Evolutionary conservation across 2,329 filamentous ascomycete genomes (phyloP), one percentile per base, ranked within the genome.

Genomic region (Aspergillus sp.): DNA sequence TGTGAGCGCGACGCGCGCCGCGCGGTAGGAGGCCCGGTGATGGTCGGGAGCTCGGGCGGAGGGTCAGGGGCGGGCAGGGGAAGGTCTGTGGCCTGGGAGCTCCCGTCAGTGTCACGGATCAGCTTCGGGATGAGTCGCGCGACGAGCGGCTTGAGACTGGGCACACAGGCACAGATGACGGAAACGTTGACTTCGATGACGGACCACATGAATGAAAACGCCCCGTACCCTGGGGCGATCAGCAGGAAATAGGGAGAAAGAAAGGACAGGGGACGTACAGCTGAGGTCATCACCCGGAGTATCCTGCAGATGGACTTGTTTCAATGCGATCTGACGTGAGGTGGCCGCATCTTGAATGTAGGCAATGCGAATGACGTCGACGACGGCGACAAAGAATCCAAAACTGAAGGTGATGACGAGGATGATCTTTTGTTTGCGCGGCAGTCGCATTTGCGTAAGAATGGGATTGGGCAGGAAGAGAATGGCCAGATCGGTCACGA

Each of bases 121-220:
- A 87, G 76, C 52, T 79, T 80, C 5, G 86, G 86, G 36, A 86
- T 66, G 58, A 87, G 81, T 10, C 84, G 79, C 42, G 90, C 85
- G 58, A 94, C 87, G 6, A 98, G 80, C 1, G 94, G 93, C 73
- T 97, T 97, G 63, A 97, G 79, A 0, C 90, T 94, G 8, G 94
- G 94, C n/a, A 97, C 90, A 69, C 92, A 96, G 44, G 90, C 93
- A 71, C 91, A 96, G 64, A 92, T 89, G 67, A 97, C 92, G 17
- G 92, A 93, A 1, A 96, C 82, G 66, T 96, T 95, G 70, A 96
- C 92, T 75, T 97, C 93, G 57, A 97, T 87, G 11, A 89, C 90
- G 15, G 90, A 94, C 94, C 93, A 98, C 90, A 96, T 94, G 71
- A 96, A 89, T 0, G 91, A 91, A 5, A 92, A 78, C 0, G 91